Percentiles rank a stretch among this genome's conserved stretches.
phyloP scores from a whole-genome alignment of 768 basidiomycete species.

The Calocybe cyanea region DNA sequence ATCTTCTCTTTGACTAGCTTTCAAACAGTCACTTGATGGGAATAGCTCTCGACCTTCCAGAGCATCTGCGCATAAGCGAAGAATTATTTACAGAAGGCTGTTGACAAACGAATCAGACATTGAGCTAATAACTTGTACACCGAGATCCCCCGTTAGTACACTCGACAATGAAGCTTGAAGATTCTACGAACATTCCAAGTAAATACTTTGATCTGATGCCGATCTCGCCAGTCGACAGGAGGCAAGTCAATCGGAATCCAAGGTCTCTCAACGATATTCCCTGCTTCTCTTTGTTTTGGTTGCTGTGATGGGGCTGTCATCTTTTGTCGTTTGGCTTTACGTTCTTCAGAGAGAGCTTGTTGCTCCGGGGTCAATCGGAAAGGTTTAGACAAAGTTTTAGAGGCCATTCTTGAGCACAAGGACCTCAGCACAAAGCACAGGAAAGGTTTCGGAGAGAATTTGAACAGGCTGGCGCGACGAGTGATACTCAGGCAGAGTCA shows the following conservation, averaged over 20 bases:
- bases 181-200: conserved; percentile 77
- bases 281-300: conserved; percentile 17
- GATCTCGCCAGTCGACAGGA: conserved; percentile 16
- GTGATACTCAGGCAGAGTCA: too few species aligned
- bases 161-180: conserved; percentile 1
- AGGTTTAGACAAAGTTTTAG: conserved; percentile 6
- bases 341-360: conserved; percentile 47
- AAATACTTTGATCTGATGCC: conserved; percentile 51
- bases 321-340: conserved; percentile 39
- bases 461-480: too few species aligned
- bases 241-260: conserved; percentile 33
- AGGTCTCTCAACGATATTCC: conserved; percentile 28
- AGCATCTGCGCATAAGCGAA: neutral
- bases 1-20: conserved; percentile 64
- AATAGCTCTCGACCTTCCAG: conserved; percentile 74
- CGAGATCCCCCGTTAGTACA: conserved; percentile 11
- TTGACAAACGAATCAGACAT: conserved; percentile 58
- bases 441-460: neutral
- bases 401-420: conserved; percentile 9
- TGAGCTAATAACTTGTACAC: conserved; percentile 66
- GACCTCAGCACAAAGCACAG: neutral
- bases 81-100: neutral
- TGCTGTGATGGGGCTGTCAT: conserved; percentile 4
- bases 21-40: conserved; percentile 82
- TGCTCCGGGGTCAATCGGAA: conserved; percentile 47